Evolutionary conservation across 2,329 filamentous ascomycete genomes (phyloP), one percentile per base, ranked within the genome.

Genomic region (Fusarium redolens): DNA sequence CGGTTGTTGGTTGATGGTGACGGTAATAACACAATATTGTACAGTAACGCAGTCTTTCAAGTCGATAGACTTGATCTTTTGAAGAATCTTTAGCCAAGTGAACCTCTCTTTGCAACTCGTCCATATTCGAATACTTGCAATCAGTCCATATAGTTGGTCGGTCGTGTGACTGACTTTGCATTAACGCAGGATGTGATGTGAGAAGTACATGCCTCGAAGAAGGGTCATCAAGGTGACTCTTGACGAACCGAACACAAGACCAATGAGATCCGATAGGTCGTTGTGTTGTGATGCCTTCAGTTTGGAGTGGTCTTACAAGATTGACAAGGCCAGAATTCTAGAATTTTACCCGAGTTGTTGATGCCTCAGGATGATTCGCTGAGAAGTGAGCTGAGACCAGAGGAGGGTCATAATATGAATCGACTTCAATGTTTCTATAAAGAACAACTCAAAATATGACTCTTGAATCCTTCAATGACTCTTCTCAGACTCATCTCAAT

Each of bases 351-450:
- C 44, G 40, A 55, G 47, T 18, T 50, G 47, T 77, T 75, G 74
- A 77, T 77, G 75, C 75, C 75, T 75, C 73, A 77, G 75, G 75
- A 72, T 44, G 15, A 13, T 10, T 25, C 17, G 38, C 22, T n/a
- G 37, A 38, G 35, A 38, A 51, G 28, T 31, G 33, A 68, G 30
- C 47, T 60, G n/a, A 55, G 31, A 55, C 40, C 45, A 45, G 30
- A 41, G 22, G 47, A 47, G 28, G 40, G 18, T 28, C 48, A 41
- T 63, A 12, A 28, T 35, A 28, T 60, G 33, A 56, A 55, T 57
- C 54, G 25, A 35, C 54, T 44, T 38, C 7, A 22, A 28, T 25
- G 22, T 50, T 51, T 33, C 30, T 44, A 44, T 43, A 37, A 55
- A 52, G 20, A 40, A 48, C 54, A 62, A 28, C 47, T 52, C 50